Evolutionary conservation across 2,329 filamentous ascomycete species (phyloP).

Genomic region (Sporothrix brunneoviolacea): DNA sequence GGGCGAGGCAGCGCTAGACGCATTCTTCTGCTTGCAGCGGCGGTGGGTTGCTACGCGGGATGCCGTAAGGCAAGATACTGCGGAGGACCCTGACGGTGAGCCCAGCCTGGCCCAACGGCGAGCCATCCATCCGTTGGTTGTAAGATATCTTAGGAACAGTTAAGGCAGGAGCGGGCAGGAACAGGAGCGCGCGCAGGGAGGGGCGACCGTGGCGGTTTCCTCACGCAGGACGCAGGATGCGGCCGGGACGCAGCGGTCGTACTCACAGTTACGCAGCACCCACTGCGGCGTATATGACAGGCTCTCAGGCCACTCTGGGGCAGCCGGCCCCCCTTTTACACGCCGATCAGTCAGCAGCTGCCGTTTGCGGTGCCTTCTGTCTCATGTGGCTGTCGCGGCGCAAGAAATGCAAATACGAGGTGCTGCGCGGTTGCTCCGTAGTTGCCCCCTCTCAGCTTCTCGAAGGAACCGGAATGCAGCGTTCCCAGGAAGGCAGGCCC

Average conservation of each 20-base stretch:
- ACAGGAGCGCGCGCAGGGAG: no score
- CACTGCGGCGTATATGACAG: conserved; percentile 4
- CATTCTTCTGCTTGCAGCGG: no score
- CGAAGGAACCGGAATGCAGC: background rate
- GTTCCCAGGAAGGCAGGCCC: background rate
- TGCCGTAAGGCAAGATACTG: no score
- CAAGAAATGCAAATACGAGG: conserved; percentile 5
- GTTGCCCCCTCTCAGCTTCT: background rate
- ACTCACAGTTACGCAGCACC: conserved; percentile 6
- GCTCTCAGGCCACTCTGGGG: background rate
- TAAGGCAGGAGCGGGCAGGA: no score
- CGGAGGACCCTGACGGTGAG: no score
- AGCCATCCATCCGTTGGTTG: no score
- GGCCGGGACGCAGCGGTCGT: conserved; percentile 1
- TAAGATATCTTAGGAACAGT: no score
- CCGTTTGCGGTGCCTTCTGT: conserved; percentile 3
- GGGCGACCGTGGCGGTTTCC: no score
- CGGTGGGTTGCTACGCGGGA: no score
- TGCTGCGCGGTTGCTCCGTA: conserved; percentile 2
- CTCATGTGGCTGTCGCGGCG: background rate
- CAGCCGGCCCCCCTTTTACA: background rate
- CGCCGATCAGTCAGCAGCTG: background rate
- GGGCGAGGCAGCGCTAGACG: no score
- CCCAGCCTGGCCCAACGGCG: no score
- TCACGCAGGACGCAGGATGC: no score